Percentiles rank a stretch among this genome's conserved stretches.
These are phyloP conservation scores for Bisporella sp. DNA, from an alignment of 2,329 filamentous ascomycete species.

Conservation along the genomic window DNA sequence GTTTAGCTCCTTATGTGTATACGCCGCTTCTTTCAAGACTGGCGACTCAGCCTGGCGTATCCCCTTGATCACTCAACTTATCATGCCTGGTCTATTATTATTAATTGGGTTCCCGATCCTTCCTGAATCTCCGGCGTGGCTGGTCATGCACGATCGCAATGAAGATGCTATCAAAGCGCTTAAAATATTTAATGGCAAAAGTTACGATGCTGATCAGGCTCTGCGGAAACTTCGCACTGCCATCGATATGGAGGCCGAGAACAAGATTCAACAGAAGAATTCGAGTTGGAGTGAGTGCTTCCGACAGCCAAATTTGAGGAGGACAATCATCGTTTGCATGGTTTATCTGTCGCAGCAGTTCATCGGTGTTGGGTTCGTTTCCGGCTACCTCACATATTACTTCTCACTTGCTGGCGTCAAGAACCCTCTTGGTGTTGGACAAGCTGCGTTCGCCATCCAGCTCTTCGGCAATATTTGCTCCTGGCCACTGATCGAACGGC, in stretches of 20 bases:
- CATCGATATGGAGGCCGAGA: neutral
- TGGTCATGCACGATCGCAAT: neutral
- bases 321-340: neutral
- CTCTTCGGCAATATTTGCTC: neutral
- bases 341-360: neutral
- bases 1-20: neutral
- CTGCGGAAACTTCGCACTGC: neutral
- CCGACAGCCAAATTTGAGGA: neutral
- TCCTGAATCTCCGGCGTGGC: neutral
- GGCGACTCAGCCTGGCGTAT: too few species aligned
- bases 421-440: neutral
- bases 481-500: neutral
- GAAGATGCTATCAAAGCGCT: neutral
- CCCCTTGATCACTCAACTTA: neutral
- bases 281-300: neutral
- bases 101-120: neutral
- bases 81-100: neutral
- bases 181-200: neutral
- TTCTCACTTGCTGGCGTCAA: neutral
- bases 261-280: neutral
- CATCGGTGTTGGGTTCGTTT: neutral
- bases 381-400: neutral
- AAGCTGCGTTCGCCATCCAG: neutral
- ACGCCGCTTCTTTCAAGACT: neutral
- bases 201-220: neutral